Conservation (phyloP, 1,139 yeast genomes). For the Geotrichum siamense region DNA sequence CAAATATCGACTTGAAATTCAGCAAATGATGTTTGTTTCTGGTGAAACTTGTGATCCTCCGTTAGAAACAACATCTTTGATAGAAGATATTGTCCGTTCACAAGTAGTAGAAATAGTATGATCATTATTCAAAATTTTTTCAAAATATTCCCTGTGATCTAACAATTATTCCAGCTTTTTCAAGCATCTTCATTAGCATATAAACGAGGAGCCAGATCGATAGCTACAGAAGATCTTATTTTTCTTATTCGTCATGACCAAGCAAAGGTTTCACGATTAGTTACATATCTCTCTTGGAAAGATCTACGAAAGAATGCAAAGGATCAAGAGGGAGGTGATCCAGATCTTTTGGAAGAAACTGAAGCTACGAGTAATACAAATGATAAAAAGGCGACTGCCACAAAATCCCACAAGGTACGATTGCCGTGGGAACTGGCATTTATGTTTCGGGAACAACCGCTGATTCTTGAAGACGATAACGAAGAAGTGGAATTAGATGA, state of each 20-base stretch:
- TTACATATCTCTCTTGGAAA: constrained; percentile 93
- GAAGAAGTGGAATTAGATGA: constrained; percentile 42
- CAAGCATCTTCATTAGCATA: constrained; percentile 78
- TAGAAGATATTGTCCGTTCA: constrained; percentile 91
- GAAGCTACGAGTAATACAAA: constrained; percentile 31
- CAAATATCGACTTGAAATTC: constrained; percentile 31
- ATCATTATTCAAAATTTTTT: background rate
- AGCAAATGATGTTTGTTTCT: constrained; percentile 89
- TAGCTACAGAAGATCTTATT: constrained; percentile 88
- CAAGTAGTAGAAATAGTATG: constrained; percentile 77
- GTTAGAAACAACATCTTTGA: constrained; percentile 76
- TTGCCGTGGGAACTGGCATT: constrained; percentile 94
- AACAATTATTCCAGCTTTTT: constrained; percentile 35
- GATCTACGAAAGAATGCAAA: constrained; percentile 96
- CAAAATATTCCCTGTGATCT: background rate
- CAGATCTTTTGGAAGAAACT: constrained; percentile 47
- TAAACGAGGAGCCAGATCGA: constrained; percentile 72
- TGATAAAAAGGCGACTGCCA: constrained; percentile 45
- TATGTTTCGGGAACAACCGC: constrained; percentile 86
- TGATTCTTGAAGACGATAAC: constrained; percentile 71
- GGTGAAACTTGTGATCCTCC: constrained; percentile 97
- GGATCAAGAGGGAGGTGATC: constrained; percentile 87
- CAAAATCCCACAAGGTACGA: constrained; percentile 71
- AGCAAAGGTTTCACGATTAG: constrained; percentile 84
- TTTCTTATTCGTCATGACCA: constrained; percentile 87